Evolutionary conservation across 2,329 filamentous ascomycete genomes (phyloP).

Genomic region (Onygenales sp.): DNA sequence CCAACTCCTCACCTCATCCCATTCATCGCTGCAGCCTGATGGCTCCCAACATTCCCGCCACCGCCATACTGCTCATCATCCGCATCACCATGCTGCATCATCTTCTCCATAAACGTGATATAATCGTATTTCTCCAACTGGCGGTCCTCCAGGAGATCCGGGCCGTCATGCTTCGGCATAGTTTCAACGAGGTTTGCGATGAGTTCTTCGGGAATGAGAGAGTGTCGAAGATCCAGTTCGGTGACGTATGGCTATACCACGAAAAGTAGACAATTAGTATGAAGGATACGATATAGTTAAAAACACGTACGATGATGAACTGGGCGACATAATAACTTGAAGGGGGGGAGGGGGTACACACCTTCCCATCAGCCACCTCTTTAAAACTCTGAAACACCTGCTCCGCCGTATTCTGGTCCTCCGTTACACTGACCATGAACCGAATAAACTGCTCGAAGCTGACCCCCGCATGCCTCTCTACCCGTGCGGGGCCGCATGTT

Average conservation of each 20-base stretch:
- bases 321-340: not conserved
- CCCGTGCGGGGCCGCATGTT: conserved; percentile 52
- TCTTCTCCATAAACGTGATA: conserved; percentile 89
- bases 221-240: conserved; percentile 91
- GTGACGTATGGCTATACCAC: conserved; percentile 71
- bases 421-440: conserved; percentile 98
- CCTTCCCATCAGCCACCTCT: conserved; percentile 94
- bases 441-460: conserved; percentile 98
- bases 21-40: not conserved
- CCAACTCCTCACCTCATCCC: not conserved
- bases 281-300: not conserved
- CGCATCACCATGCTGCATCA: conserved; percentile 45
- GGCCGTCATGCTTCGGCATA: conserved; percentile 76
- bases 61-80: conserved; percentile 2
- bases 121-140: conserved; percentile 89
- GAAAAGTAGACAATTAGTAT: not conserved
- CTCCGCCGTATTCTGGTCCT: conserved; percentile 97
- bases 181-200: conserved; percentile 84
- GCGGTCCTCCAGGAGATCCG: conserved; percentile 76
- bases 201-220: conserved; percentile 89
- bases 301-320: not conserved
- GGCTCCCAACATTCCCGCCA: not conserved
- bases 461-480: conserved; percentile 60
- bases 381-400: conserved; percentile 97
- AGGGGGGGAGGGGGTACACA: conserved; percentile 23